phyloP scores from a whole-genome alignment of 2,329 filamentous ascomycete genomes.

The Neopestalotiopsis sp. region DNA sequence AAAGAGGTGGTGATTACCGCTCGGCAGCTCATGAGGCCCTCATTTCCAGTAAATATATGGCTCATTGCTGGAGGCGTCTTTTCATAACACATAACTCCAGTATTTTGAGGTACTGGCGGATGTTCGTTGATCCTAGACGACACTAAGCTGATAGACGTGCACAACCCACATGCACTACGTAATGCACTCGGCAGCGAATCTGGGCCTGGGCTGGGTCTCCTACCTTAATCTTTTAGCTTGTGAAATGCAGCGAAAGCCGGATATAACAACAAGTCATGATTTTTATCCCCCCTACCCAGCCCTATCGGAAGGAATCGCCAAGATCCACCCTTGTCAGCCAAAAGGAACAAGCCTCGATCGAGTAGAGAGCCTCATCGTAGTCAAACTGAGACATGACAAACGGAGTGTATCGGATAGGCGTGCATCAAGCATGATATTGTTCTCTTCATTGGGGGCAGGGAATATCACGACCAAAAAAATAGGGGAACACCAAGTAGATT shows the following conservation, averaged over 20 bases:
- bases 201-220: too few relatives aligned
- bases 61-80: neutral
- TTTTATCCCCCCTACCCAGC: slow-evolving; percentile 1
- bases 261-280: slow-evolving; percentile 3
- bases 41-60: neutral
- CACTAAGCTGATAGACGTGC: neutral
- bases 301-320: slow-evolving; percentile 8
- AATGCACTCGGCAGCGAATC: neutral
- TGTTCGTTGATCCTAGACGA: neutral
- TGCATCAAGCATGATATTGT: neutral
- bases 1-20: neutral
- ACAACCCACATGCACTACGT: neutral
- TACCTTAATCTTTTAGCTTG: too few relatives aligned
- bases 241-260: neutral
- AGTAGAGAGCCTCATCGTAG: slow-evolving; percentile 6
- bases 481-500: neutral
- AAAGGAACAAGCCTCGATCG: slow-evolving; percentile 10
- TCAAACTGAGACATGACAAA: neutral
- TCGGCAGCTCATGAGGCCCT: neutral
- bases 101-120: neutral
- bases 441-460: neutral
- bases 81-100: neutral
- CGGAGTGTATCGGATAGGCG: neutral
- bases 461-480: neutral
- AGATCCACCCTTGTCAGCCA: slow-evolving; percentile 8